Conservation (phyloP, 2,329 filamentous ascomycete genomes). For the Fusarium sp. region DNA sequence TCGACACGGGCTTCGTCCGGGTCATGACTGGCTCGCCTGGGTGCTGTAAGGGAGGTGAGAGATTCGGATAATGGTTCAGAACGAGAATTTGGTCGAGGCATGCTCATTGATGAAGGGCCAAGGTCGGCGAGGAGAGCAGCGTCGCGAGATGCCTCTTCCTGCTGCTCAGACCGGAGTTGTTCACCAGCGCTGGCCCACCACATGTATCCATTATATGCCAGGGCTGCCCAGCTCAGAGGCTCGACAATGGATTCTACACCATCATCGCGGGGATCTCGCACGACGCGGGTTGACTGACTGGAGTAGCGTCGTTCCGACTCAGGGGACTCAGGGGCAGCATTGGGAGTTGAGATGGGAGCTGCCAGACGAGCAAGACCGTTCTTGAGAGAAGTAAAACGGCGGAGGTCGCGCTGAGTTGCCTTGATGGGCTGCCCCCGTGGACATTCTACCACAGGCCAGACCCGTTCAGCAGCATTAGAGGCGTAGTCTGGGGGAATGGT, state of each 20-base stretch:
- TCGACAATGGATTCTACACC: slow-evolving; percentile 69
- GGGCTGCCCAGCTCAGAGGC: slow-evolving; percentile 75
- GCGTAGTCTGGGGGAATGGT: slow-evolving; percentile 77
- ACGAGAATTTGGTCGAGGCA: slow-evolving; percentile 48
- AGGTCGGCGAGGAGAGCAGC: slow-evolving; percentile 68
- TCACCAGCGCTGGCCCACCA: slow-evolving; percentile 92
- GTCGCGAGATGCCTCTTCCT: slow-evolving; percentile 69
- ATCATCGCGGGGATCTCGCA: slow-evolving; percentile 58
- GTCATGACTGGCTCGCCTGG: slow-evolving; percentile 50
- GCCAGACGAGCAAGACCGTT: slow-evolving; percentile 68
- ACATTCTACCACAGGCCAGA: slow-evolving; percentile 82
- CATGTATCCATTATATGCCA: slow-evolving; percentile 87
- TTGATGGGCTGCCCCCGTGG: slow-evolving; percentile 75
- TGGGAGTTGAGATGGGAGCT: slow-evolving; percentile 36
- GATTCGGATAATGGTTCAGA: slow-evolving; percentile 57
- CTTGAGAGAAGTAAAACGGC: slow-evolving; percentile 79
- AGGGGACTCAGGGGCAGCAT: slow-evolving; percentile 46
- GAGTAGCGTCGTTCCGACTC: slow-evolving; percentile 46
- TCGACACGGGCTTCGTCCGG: slow-evolving; percentile 66
- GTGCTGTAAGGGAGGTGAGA: slow-evolving; percentile 57
- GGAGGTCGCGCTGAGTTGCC: slow-evolving; percentile 90
- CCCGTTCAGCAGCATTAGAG: slow-evolving; percentile 67
- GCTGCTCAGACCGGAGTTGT: slow-evolving; percentile 70
- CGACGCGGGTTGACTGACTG: slow-evolving; percentile 42
- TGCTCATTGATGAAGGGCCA: slow-evolving; percentile 51